phyloP scores from a whole-genome alignment of 2,329 filamentous ascomycete species.

The Talaromyces amestolkiae region DNA sequence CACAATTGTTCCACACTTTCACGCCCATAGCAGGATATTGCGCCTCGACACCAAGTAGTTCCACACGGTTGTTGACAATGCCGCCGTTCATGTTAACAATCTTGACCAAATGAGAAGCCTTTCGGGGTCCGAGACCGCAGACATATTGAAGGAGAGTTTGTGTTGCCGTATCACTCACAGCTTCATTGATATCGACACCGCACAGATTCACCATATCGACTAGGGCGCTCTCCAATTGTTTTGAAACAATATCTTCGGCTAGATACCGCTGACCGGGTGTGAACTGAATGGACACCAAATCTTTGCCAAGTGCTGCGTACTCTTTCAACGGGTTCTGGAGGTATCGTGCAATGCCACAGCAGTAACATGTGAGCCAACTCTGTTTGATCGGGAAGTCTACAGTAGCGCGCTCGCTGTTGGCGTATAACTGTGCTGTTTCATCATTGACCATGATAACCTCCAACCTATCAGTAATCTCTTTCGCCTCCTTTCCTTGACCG shows the following conservation, averaged over 20 bases:
- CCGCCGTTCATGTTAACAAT: conserved; percentile 90
- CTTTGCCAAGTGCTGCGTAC: conserved; percentile 86
- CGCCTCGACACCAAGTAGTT: conserved; percentile 84
- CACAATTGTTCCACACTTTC: conserved; percentile 93
- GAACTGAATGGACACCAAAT: conserved; percentile 82
- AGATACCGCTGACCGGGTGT: conserved; percentile 87
- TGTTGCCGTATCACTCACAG: conserved; percentile 74
- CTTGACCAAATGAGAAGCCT: conserved; percentile 80
- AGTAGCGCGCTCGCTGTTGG: conserved; percentile 77
- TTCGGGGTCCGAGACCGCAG: conserved; percentile 85
- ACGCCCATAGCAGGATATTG: conserved; percentile 79
- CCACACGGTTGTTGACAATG: conserved; percentile 75
- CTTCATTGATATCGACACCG: conserved; percentile 92
- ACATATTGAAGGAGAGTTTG: conserved; percentile 88
- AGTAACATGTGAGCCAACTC: conserved; percentile 78
- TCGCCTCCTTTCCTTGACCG: conserved; percentile 70
- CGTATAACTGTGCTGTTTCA: conserved; percentile 93
- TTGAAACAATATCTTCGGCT: conserved; percentile 79
- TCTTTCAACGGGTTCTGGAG: conserved; percentile 95
- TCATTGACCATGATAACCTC: conserved; percentile 93
- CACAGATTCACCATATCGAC: conserved; percentile 98
- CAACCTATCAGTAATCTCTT: conserved; percentile 73
- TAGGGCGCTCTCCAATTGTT: conserved; percentile 90
- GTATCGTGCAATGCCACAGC: conserved; percentile 83
- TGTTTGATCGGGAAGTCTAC: conserved; percentile 74